Evolutionary conservation across 371 early-diverging fungal species (phyloP), one percentile per base, ranked within the genome.

Genomic region (Entomophthora muscae): DNA sequence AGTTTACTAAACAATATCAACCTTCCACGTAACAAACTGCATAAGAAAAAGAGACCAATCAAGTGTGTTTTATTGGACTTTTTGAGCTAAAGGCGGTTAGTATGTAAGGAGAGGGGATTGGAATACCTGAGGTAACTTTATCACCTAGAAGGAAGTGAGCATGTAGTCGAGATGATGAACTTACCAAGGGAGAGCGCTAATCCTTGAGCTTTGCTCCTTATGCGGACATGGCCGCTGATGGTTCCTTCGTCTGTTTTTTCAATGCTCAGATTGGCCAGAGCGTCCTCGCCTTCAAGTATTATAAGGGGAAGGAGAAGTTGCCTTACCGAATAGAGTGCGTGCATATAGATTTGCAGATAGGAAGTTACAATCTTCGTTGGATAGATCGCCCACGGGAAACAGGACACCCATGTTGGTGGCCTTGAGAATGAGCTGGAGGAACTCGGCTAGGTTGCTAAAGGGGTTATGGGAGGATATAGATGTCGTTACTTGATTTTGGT

Each of bases 151-250:
- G 27, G 24, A 26, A 10, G 5, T 55, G n/a, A 26, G 27, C 3
- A 23, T 24, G 5, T 55, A 64, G 64, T 81, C 63, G 81, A n/a
- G n/a, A n/a, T n/a, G n/a, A n/a, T n/a, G 70, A 60, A 81, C 66
- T 84, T 82, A 52, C 96, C 97, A 57, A 98, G 73, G 70, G 86
- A 84, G 63, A 95, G 80, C 17, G 98, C 97, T 72, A 98, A 91
- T 24, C 98, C 98, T 77, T 96, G 95, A 1, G 95, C 94, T 79
- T 97, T 98, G 70, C 89, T 87, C 26, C 98, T 83, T 67, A 98
- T 96, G 57, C 97, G 84, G 62, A 98, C 91, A 75, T 96, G 97
- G 27, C 97, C 98, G 21, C 83, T 80, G 63, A 98, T 90, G 1
- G 85, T 78, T 21, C 84, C 83, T 42, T 80, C 78, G 27, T 81